Evolutionary conservation across 1,284 basidiomycete species (phyloP).

Genomic region (Moesziomyces sp.): DNA sequence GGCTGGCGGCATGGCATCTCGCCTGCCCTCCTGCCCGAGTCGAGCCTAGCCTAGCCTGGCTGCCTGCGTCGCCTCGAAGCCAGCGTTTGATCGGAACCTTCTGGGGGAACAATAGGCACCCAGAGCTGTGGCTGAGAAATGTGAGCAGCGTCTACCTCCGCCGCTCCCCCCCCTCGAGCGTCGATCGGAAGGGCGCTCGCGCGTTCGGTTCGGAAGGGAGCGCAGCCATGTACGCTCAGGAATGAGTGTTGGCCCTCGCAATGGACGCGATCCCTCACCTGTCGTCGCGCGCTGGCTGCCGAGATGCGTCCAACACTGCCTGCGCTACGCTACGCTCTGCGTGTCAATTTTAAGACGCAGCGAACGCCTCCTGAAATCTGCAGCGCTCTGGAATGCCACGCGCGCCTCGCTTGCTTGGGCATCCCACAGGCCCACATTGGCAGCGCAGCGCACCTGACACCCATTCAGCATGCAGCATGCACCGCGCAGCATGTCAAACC

Average conservation of each 20-base stretch:
- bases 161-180: neutral
- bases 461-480: too few relatives aligned
- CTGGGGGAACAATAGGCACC: too few relatives aligned
- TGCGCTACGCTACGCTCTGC: neutral
- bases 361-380: slow-evolving; percentile 12
- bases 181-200: too few relatives aligned
- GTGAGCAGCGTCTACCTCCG: too few relatives aligned
- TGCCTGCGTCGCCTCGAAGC: too few relatives aligned
- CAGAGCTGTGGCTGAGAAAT: too few relatives aligned
- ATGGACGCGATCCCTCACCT: slow-evolving; percentile 30
- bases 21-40: too few relatives aligned
- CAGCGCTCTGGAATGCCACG: slow-evolving; percentile 28
- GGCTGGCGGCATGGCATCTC: neutral
- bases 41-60: too few relatives aligned
- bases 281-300: neutral
- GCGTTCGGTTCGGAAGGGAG: neutral
- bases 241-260: slow-evolving; percentile 24
- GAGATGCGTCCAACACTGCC: slow-evolving; percentile 16
- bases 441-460: neutral
- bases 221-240: slow-evolving; percentile 5
- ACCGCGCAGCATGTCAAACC: too few relatives aligned
- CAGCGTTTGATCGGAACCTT: too few relatives aligned
- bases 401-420: slow-evolving; percentile 13
- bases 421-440: neutral
- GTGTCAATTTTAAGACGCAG: neutral